phyloP scores from a whole-genome alignment of 257 asterid species.

The Fraxinus americana region DNA sequence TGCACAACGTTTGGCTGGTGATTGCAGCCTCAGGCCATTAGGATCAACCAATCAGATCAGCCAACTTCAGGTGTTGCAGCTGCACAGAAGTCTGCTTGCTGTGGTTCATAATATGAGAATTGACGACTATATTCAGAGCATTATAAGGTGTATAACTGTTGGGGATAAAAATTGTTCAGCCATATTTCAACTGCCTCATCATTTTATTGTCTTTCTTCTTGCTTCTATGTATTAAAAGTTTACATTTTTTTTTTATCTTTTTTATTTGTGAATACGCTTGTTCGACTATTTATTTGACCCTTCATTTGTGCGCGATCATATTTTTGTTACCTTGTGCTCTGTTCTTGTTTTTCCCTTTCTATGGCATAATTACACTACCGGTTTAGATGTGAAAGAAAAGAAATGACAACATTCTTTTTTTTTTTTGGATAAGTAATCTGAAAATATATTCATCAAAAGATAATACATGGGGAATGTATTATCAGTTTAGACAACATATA shows the following conservation, averaged over 20 bases:
- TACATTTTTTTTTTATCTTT: neutral
- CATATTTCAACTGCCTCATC: neutral
- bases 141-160: neutral
- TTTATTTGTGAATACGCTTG: neutral
- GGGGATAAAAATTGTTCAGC: neutral
- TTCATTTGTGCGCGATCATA: neutral
- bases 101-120: constrained; percentile 30
- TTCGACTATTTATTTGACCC: neutral
- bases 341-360: neutral
- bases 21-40: constrained; percentile 46
- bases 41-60: constrained; percentile 41
- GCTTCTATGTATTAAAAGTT: neutral
- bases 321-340: neutral
- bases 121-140: neutral
- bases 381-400: neutral
- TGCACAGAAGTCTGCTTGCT: constrained; percentile 47
- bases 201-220: neutral
- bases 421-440: too few species aligned
- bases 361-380: neutral
- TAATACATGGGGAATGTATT: too few species aligned
- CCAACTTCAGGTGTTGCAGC: constrained; percentile 26
- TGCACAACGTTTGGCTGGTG: constrained; percentile 1
- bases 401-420: neutral
- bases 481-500: too few species aligned
- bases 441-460: too few species aligned